Percentiles rank a stretch among this genome's conserved stretches.
phyloP scores from a whole-genome alignment of 164 flowering plant species.

The Dillenia turbinata region DNA sequence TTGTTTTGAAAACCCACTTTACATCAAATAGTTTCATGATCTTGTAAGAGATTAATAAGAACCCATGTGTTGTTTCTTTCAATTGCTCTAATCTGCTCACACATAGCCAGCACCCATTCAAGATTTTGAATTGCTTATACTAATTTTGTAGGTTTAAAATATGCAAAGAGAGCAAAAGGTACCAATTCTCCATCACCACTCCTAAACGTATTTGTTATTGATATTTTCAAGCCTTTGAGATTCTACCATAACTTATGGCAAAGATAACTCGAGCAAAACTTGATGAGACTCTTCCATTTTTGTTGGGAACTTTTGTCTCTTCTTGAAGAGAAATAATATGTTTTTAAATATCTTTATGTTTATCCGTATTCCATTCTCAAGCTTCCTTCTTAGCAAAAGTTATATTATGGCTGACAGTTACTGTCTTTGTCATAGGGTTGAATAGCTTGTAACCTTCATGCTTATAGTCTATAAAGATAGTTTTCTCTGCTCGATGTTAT shows the following conservation, averaged over 20 bases:
- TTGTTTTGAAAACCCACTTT: no score
- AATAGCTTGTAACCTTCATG: neutral
- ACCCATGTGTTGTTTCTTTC: conserved; percentile 1
- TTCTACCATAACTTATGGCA: no score
- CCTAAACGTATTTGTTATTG: no score
- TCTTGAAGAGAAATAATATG: neutral
- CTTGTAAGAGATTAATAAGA: no score
- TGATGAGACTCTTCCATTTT: no score
- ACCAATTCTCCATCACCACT: conserved; percentile 2
- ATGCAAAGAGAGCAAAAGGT: neutral
- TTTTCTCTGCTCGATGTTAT: neutral
- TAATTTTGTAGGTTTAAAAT: neutral
- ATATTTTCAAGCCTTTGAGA: no score
- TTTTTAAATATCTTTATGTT: neutral
- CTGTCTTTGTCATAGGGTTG: conserved; percentile 3
- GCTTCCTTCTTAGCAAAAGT: neutral
- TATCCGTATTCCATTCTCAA: neutral
- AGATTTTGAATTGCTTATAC: neutral
- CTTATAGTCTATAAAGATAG: conserved; percentile 1
- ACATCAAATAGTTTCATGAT: no score
- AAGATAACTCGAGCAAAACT: no score
- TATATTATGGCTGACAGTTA: neutral
- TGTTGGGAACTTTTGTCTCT: no score
- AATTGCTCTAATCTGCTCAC: conserved; percentile 1
- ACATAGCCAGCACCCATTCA: neutral